phyloP scores from a whole-genome alignment of 2,329 filamentous ascomycete genomes.

The Pyrenophora teres region DNA sequence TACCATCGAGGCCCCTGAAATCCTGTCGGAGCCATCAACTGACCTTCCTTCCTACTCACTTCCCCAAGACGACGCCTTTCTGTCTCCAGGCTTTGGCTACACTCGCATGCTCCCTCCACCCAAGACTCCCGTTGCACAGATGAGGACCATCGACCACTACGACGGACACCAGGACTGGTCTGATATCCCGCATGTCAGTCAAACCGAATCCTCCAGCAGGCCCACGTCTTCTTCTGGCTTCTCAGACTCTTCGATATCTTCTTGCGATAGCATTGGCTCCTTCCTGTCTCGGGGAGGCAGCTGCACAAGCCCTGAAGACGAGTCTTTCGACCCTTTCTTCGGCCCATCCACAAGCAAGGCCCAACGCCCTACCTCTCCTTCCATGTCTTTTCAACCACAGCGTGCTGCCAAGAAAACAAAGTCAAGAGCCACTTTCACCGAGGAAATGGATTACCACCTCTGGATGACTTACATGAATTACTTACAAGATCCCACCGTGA shows the following conservation, averaged over 20 bases:
- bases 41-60: conserved; percentile 33
- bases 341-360: conserved; percentile 42
- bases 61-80: conserved; percentile 43
- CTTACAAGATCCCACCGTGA: conserved; percentile 68
- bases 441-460: conserved; percentile 68
- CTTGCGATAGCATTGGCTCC: conserved; percentile 61
- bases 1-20: conserved; percentile 56
- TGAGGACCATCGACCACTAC: conserved; percentile 36
- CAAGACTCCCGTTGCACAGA: conserved; percentile 55
- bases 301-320: conserved; percentile 65
- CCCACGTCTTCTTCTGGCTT: conserved; percentile 63
- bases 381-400: conserved; percentile 33
- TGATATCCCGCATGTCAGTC: conserved; percentile 35
- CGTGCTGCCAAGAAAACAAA: conserved; percentile 50
- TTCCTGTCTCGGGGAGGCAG: conserved; percentile 63
- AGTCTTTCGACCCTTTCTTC: conserved; percentile 61
- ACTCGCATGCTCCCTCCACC: conserved; percentile 53
- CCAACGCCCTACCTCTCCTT: conserved; percentile 38
- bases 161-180: conserved; percentile 39
- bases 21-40: conserved; percentile 33
- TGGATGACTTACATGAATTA: conserved; percentile 70
- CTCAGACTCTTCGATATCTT: conserved; percentile 67
- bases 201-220: conserved; percentile 55
- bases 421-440: conserved; percentile 58
- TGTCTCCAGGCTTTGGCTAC: conserved; percentile 49